Evolutionary conservation across 768 basidiomycete genomes (phyloP).

Genomic region (Suillus luteus): DNA sequence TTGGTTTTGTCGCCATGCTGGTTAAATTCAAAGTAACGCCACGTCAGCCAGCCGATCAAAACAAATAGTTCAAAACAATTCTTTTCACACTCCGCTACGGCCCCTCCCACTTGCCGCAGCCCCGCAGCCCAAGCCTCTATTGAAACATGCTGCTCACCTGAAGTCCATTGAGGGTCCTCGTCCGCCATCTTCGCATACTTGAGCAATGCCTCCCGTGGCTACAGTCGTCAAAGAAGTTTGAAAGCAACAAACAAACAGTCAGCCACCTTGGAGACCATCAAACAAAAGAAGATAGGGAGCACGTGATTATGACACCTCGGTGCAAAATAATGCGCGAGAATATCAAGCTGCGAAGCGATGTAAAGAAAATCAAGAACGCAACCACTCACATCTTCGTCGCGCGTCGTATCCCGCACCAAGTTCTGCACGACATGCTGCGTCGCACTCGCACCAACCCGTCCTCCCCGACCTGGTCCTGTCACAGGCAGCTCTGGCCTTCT

Average conservation of each 20-base stretch:
- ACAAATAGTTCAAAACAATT: slow-evolving; percentile 35
- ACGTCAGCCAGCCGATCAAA: slow-evolving; percentile 53
- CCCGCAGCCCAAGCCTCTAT: slow-evolving; percentile 25
- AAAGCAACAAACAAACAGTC: slow-evolving; percentile 27
- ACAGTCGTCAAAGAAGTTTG: slow-evolving; percentile 28
- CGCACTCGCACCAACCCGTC: slow-evolving; percentile 93
- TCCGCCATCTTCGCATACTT: slow-evolving; percentile 83
- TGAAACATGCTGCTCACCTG: slow-evolving; percentile 55
- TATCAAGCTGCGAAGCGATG: slow-evolving; percentile 8
- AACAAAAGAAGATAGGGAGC: slow-evolving; percentile 18
- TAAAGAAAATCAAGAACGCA: slow-evolving; percentile 13
- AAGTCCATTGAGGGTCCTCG: slow-evolving; percentile 80
- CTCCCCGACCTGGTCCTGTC: slow-evolving; percentile 89
- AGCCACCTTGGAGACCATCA: slow-evolving; percentile 32
- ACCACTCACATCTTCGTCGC: slow-evolving; percentile 91
- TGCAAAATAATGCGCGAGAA: neutral
- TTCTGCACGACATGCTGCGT: slow-evolving; percentile 97
- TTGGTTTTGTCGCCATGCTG: slow-evolving; percentile 87
- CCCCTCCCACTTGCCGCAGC: slow-evolving; percentile 21
- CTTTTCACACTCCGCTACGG: slow-evolving; percentile 33
- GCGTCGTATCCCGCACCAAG: slow-evolving; percentile 84
- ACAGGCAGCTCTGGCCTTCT: slow-evolving; percentile 91
- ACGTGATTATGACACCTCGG: slow-evolving; percentile 16
- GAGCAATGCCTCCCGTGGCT: slow-evolving; percentile 97
- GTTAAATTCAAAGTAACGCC: slow-evolving; percentile 50